Evolutionary conservation across 148 eudicot species (phyloP).

Genomic region (Fagopyrum tataricum): DNA sequence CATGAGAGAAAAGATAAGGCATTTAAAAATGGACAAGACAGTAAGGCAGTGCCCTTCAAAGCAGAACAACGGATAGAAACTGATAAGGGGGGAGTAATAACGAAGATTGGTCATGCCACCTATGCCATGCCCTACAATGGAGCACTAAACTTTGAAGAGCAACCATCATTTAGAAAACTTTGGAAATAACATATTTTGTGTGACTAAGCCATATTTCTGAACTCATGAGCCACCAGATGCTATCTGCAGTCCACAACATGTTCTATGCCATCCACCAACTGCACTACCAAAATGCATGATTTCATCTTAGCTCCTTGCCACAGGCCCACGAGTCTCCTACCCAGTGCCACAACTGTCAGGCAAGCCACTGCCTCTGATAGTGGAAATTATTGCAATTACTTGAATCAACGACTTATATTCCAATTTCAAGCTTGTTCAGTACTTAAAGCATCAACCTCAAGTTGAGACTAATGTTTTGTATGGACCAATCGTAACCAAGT

Average conservation of each 20-base stretch:
- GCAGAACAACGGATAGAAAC: neutral
- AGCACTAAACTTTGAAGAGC: neutral
- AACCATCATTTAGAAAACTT: neutral
- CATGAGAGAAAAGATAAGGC: neutral
- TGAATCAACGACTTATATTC: neutral
- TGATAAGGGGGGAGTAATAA: neutral
- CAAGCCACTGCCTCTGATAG: neutral
- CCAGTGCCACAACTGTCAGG: neutral
- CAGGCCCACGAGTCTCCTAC: neutral
- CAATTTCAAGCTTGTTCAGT: neutral
- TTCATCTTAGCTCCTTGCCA: slow-evolving; percentile 5
- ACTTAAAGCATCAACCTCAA: neutral
- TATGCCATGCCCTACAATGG: neutral
- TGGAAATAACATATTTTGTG: neutral
- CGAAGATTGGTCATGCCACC: neutral
- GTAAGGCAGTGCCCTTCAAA: neutral
- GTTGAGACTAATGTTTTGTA: neutral
- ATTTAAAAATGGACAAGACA: neutral
- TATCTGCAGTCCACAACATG: neutral
- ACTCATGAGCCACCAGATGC: neutral
- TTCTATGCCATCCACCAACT: neutral
- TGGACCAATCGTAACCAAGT: neutral
- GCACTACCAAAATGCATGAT: neutral
- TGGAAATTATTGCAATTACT: neutral
- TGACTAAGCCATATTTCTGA: neutral